phyloP scores from a whole-genome alignment of 2,329 filamentous ascomycete genomes.

The Orbilia blumenaviensis region DNA sequence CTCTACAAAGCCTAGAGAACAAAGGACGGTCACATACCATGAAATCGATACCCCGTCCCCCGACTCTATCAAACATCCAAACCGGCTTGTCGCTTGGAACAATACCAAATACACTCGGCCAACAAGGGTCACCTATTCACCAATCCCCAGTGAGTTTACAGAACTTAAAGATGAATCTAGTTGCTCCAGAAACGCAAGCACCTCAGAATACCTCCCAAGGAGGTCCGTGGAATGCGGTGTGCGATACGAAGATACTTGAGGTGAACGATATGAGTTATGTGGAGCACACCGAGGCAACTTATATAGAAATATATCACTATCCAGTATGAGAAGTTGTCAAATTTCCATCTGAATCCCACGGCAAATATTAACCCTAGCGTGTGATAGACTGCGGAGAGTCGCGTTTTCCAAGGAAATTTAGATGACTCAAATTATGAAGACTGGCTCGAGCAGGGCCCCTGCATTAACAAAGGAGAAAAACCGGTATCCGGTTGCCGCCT shows the following conservation, averaged over 20 bases:
- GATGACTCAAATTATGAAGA: slow-evolving; percentile 31
- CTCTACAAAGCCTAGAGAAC: not conserved
- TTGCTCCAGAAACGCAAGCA: not conserved
- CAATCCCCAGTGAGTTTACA: not conserved
- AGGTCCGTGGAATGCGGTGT: slow-evolving; percentile 3
- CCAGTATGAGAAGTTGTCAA: slow-evolving; percentile 1
- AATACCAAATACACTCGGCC: not conserved
- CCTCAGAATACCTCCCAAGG: not conserved
- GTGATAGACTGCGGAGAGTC: slow-evolving; percentile 15
- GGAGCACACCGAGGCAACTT: slow-evolving; percentile 17
- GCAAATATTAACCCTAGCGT: not conserved
- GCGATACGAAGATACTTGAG: not conserved
- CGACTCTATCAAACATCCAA: not conserved
- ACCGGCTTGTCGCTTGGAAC: not conserved
- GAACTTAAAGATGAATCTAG: not conserved
- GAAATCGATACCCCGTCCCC: not conserved
- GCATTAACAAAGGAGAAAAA: slow-evolving; percentile 7
- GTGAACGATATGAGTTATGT: not conserved
- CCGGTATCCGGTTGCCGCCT: slow-evolving; percentile 12
- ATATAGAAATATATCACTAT: slow-evolving; percentile 24
- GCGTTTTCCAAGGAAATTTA: slow-evolving; percentile 4
- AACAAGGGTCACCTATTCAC: not conserved
- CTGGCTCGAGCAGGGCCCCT: slow-evolving; percentile 14
- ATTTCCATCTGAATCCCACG: no score
- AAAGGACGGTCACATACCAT: slow-evolving; percentile 5